A percentile compares a stretch with the other conserved stretches of the same genome.
phyloP scores from a whole-genome alignment of 257 asterid species.

The Phtheirospermum japonicum region DNA sequence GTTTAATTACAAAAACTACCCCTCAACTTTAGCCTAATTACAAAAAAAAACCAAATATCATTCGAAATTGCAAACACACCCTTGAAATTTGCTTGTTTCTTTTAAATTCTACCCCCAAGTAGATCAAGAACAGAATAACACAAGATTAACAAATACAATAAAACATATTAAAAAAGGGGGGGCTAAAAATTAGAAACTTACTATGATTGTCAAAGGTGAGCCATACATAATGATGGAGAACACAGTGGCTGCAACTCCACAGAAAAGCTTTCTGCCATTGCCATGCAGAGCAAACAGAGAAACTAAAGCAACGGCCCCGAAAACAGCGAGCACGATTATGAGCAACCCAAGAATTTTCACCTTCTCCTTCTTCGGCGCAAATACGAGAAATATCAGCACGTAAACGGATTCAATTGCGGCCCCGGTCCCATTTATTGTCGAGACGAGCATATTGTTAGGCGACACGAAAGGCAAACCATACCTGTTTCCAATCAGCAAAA shows the following conservation, averaged over 20 bases:
- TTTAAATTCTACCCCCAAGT: neutral
- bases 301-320: constrained; percentile 47
- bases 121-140: neutral
- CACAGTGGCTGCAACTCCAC: constrained; percentile 76
- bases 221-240: constrained; percentile 88
- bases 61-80: neutral
- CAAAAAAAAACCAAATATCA: neutral
- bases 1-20: neutral
- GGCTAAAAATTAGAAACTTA: constrained; percentile 28
- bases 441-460: constrained; percentile 68
- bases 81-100: neutral
- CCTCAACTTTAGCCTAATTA: neutral
- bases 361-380: constrained; percentile 62
- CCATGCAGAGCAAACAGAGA: constrained; percentile 66
- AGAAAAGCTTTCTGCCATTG: constrained; percentile 50
- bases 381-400: constrained; percentile 52
- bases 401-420: constrained; percentile 56
- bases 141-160: neutral
- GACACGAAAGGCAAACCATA: constrained; percentile 91
- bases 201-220: constrained; percentile 75
- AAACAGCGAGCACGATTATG: constrained; percentile 36
- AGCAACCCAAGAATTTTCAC: constrained; percentile 51
- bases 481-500: constrained; percentile 42
- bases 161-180: neutral
- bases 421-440: constrained; percentile 74